Evolutionary conservation across 805 yeast species (phyloP).

Genomic region (Allodekkera sacchari): DNA sequence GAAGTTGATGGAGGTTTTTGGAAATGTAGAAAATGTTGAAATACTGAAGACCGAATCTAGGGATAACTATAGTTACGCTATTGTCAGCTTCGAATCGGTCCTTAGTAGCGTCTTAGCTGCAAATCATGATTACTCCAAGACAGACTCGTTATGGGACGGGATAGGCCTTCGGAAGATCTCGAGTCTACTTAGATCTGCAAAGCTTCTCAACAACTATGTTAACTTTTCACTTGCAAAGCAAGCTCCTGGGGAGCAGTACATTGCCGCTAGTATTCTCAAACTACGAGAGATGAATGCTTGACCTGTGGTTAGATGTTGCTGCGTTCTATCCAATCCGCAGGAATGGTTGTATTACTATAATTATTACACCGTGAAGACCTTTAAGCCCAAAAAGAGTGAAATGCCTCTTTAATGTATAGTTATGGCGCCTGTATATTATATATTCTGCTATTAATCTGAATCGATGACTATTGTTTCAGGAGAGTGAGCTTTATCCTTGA

Average conservation of each 20-base stretch:
- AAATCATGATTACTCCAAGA: conserved; percentile 32
- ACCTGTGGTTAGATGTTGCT: no score
- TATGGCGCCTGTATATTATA: no score
- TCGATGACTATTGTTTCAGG: conserved; percentile 82
- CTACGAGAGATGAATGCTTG: no score
- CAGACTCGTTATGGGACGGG: conserved; percentile 39
- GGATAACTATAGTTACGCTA: conserved; percentile 31
- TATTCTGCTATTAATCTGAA: conserved; percentile 24
- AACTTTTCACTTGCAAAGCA: no score
- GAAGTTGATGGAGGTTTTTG: conserved; percentile 39
- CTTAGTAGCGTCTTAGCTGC: conserved; percentile 28
- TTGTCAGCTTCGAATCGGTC: conserved; percentile 23
- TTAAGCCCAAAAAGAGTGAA: no score
- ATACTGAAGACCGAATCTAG: no score
- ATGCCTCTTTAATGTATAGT: no score
- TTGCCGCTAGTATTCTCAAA: no score
- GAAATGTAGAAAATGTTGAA: conserved; percentile 24
- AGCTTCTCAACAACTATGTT: conserved; percentile 8
- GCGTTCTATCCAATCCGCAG: no score
- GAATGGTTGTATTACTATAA: no score
- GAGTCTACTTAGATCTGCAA: conserved; percentile 32
- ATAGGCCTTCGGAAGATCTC: conserved; percentile 36
- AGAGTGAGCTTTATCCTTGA: conserved; percentile 56
- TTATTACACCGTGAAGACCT: no score
- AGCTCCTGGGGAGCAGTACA: no score